These are phyloP conservation scores for Davidsoniella eucalypti DNA, from an alignment of 2,329 filamentous ascomycete genomes.

Conservation along the genomic window DNA sequence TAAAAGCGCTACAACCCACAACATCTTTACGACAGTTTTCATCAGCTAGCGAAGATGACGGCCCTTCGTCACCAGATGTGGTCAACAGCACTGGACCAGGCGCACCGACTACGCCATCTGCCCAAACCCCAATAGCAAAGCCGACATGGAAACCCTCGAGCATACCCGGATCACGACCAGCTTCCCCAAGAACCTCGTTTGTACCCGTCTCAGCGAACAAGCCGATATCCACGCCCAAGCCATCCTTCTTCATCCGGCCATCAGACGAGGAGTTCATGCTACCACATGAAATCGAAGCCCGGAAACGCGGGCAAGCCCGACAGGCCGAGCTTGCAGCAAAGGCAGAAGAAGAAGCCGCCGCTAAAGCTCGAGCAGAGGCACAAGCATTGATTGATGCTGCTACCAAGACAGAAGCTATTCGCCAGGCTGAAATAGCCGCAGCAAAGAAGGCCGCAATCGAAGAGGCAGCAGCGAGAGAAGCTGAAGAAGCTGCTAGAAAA, in stretches of 20 bases:
- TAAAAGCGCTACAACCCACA: background rate
- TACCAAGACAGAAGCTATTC: background rate
- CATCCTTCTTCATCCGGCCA: background rate
- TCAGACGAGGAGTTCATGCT: slow-evolving; percentile 5
- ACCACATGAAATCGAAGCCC: slow-evolving; percentile 5
- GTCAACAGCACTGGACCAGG: too few species aligned
- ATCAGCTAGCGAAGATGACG: background rate
- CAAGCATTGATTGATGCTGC: background rate
- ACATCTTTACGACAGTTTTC: background rate
- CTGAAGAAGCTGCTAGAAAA: background rate
- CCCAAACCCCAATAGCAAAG: too few species aligned
- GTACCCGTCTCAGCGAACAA: too few species aligned
- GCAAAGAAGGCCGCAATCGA: background rate
- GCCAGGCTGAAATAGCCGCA: background rate
- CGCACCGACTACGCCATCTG: too few species aligned
- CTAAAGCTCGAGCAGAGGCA: background rate
- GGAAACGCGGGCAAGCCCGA: background rate
- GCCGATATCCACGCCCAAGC: background rate
- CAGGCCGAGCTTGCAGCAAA: background rate
- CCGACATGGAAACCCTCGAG: too few species aligned
- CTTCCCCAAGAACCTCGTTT: too few species aligned
- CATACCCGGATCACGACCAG: too few species aligned
- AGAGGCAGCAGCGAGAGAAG: background rate
- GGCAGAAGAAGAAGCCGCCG: background rate
- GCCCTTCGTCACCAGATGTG: background rate